Percentiles rank a stretch among this genome's conserved stretches.
phyloP scores from a whole-genome alignment of 352 stramenopile species.

The Phytophthora sojae region DNA sequence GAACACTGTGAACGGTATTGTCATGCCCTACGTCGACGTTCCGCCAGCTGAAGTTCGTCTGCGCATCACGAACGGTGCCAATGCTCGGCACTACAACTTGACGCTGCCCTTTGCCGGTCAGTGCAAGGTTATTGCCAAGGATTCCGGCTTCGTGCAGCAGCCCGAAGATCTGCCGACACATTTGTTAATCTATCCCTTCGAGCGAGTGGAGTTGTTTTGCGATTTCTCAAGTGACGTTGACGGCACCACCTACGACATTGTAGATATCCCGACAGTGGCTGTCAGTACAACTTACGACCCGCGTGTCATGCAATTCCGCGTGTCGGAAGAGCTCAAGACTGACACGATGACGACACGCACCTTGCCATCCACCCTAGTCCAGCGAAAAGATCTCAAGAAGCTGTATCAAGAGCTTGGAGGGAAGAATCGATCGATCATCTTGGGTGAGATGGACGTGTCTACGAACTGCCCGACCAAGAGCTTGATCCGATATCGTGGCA shows the following conservation, averaged over 20 bases:
- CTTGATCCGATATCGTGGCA: slow-evolving; percentile 60
- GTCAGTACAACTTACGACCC: slow-evolving; percentile 58
- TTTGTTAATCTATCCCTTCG: slow-evolving; percentile 63
- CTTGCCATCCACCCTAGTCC: slow-evolving; percentile 47
- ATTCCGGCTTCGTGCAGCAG: slow-evolving; percentile 67
- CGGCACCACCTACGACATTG: slow-evolving; percentile 57
- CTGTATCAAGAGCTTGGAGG: slow-evolving; percentile 52
- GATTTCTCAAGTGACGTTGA: slow-evolving; percentile 57
- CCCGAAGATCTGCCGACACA: slow-evolving; percentile 27
- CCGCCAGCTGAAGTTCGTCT: slow-evolving; percentile 69
- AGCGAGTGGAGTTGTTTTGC: slow-evolving; percentile 67
- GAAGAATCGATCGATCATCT: slow-evolving; percentile 58
- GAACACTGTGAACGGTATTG: slow-evolving; percentile 72
- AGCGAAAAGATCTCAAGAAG: slow-evolving; percentile 62
- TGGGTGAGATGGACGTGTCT: slow-evolving; percentile 64
- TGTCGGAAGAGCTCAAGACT: slow-evolving; percentile 49
- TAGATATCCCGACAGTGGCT: slow-evolving; percentile 49
- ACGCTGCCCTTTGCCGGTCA: slow-evolving; percentile 70
- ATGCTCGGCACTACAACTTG: slow-evolving; percentile 81
- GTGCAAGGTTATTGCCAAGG: slow-evolving; percentile 69
- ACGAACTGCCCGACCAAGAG: slow-evolving; percentile 47
- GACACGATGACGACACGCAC: slow-evolving; percentile 43
- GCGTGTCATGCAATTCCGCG: slow-evolving; percentile 62
- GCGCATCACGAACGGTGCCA: slow-evolving; percentile 64
- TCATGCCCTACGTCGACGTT: slow-evolving; percentile 76